Conservation (phyloP, 352 stramenopile species). For the Phytophthora macrochlamydospora region DNA sequence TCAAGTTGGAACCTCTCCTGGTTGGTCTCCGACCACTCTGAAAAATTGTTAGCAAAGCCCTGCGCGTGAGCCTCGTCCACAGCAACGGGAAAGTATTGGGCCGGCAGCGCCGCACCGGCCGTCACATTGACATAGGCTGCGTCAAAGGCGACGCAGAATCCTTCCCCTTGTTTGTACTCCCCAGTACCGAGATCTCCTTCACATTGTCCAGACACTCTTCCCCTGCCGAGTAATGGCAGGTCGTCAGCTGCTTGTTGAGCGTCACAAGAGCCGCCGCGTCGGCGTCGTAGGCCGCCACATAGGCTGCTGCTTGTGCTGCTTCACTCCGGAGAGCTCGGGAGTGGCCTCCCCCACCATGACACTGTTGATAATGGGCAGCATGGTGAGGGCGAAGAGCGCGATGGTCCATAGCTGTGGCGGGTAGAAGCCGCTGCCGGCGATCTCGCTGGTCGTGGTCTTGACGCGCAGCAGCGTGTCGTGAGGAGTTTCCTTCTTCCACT, state of each 20-base stretch:
- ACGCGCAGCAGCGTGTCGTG: slow-evolving; percentile 32
- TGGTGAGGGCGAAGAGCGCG: slow-evolving; percentile 40
- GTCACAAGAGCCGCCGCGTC: slow-evolving; percentile 43
- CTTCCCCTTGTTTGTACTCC: slow-evolving; percentile 54
- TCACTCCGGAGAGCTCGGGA: slow-evolving; percentile 29
- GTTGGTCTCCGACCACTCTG: slow-evolving; percentile 61
- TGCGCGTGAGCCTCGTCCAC: slow-evolving; percentile 56
- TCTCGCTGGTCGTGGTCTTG: slow-evolving; percentile 47
- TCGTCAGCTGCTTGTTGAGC: slow-evolving; percentile 54
- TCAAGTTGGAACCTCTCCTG: slow-evolving; percentile 69
- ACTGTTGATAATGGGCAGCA: slow-evolving; percentile 56
- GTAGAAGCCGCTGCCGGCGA: slow-evolving; percentile 48
- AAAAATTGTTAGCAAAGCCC: slow-evolving; percentile 77
- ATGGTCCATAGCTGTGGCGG: slow-evolving; percentile 44
- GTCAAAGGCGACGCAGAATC: slow-evolving; percentile 69
- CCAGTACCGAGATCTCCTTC: slow-evolving; percentile 49
- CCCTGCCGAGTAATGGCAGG: slow-evolving; percentile 70
- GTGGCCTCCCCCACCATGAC: slow-evolving; percentile 33
- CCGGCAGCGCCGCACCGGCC: slow-evolving; percentile 41
- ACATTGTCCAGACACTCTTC: slow-evolving; percentile 66
- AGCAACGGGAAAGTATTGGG: slow-evolving; percentile 71
- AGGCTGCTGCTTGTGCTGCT: slow-evolving; percentile 28
- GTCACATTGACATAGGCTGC: slow-evolving; percentile 61
- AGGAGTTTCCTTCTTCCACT: slow-evolving; percentile 21
- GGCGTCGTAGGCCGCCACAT: slow-evolving; percentile 33